Evolutionary conservation across 345 rosid species (phyloP).

Genomic region (Carallia pectinifolia): DNA sequence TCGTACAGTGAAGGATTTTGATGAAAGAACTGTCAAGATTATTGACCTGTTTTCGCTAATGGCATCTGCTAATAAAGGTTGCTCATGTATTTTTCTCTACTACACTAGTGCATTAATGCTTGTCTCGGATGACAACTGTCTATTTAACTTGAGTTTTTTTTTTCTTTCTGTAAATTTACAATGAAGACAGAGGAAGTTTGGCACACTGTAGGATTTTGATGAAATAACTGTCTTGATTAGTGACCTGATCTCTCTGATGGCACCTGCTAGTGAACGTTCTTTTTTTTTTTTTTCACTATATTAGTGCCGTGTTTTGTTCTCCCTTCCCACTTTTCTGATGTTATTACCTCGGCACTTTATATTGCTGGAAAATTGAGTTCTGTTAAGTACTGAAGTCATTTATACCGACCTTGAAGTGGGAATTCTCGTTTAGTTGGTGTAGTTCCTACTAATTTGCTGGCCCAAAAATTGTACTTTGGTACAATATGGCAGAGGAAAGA

Average conservation of each 20-base stretch:
- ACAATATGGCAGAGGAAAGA: slow-evolving; percentile 87
- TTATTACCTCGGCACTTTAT: slow-evolving; percentile 16
- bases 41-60: no score
- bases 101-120: no score
- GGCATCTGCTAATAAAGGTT: no score
- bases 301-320: background rate
- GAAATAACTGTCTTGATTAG: slow-evolving; percentile 95
- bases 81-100: no score
- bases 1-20: no score
- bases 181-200: slow-evolving; percentile 82
- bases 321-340: background rate
- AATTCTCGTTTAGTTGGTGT: background rate
- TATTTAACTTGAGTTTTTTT: slow-evolving; percentile 14
- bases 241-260: slow-evolving; percentile 69
- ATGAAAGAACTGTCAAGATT: no score
- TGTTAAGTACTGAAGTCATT: slow-evolving; percentile 74
- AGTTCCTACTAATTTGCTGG: no score
- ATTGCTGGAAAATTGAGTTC: slow-evolving; percentile 86
- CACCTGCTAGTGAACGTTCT: slow-evolving; percentile 72
- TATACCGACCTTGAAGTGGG: slow-evolving; percentile 53
- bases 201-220: slow-evolving; percentile 72
- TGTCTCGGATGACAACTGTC: background rate
- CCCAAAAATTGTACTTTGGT: no score
- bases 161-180: slow-evolving; percentile 41
- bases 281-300: no score